Conservation (phyloP, 2,329 filamentous ascomycete species). For the Aaosphaeria arxii region DNA sequence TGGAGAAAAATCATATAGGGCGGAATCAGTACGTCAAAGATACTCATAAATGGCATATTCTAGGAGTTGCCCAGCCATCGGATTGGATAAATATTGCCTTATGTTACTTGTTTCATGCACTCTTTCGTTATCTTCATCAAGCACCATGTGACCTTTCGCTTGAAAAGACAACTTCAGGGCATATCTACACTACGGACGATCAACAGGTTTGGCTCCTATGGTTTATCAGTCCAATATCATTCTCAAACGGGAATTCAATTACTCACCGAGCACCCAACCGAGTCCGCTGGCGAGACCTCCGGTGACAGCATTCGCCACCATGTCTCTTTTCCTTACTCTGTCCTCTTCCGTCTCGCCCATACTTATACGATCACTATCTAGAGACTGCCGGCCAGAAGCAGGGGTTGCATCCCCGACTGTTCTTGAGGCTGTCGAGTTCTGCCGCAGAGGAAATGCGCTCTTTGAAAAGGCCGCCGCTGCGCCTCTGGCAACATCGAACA, state of each 20-base stretch:
- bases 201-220: background rate
- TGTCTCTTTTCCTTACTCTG: constrained; percentile 67
- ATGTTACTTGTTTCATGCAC: background rate
- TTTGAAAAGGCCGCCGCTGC: constrained; percentile 48
- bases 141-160: background rate
- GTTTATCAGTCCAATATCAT: background rate
- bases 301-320: constrained; percentile 63
- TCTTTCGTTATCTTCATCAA: background rate
- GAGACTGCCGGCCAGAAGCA: constrained; percentile 17
- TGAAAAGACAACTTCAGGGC: background rate
- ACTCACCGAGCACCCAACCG: constrained; percentile 64
- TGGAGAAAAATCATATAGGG: too few relatives aligned
- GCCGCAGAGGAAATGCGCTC: constrained; percentile 46
- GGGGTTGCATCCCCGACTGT: constrained; percentile 4
- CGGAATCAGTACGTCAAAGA: too few relatives aligned
- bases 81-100: too few relatives aligned
- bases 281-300: constrained; percentile 61
- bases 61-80: too few relatives aligned
- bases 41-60: too few relatives aligned
- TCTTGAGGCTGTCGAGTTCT: constrained; percentile 11
- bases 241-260: background rate
- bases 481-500: constrained; percentile 52
- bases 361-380: constrained; percentile 39
- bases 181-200: too few relatives aligned
- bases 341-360: constrained; percentile 26